A percentile compares a stretch with the other conserved stretches of the same genome.
Evolutionary conservation across 208 protist species (phyloP).

Genomic region (Acanthamoeba rhysodes): DNA sequence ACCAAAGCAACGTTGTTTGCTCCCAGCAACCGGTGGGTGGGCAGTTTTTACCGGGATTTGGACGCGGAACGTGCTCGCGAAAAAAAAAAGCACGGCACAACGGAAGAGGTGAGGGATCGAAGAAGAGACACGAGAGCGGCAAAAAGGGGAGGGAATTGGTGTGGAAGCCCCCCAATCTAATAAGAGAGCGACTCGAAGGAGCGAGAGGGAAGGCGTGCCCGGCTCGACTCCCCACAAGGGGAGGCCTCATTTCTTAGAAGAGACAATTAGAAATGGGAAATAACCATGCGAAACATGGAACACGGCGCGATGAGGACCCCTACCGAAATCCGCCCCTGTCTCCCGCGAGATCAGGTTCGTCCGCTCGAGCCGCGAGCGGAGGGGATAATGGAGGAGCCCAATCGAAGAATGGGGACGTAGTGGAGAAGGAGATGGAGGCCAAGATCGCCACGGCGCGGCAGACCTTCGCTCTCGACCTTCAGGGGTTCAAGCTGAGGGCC

Average conservation of each 20-base stretch:
- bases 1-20: no score
- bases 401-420: not conserved
- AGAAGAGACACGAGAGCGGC: not conserved
- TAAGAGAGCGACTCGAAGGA: not conserved
- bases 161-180: not conserved
- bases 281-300: conserved; percentile 2
- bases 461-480: conserved; percentile 52
- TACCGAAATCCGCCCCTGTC: not conserved
- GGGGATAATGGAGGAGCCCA: not conserved
- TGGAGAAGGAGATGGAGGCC: conserved; percentile 69
- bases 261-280: conserved; percentile 42
- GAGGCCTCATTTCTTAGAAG: not conserved
- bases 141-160: not conserved
- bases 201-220: not conserved
- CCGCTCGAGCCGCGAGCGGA: not conserved
- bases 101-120: no score
- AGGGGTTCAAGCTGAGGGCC: conserved; percentile 4
- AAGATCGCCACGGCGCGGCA: conserved; percentile 53
- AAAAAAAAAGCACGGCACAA: no score
- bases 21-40: no score
- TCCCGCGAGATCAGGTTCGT: not conserved
- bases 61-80: no score
- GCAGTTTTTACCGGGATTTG: no score
- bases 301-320: conserved; percentile 3
- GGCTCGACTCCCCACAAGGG: not conserved